Evolutionary conservation across 306 rosid genomes (phyloP).

Genomic region (Prosopis cineraria): DNA sequence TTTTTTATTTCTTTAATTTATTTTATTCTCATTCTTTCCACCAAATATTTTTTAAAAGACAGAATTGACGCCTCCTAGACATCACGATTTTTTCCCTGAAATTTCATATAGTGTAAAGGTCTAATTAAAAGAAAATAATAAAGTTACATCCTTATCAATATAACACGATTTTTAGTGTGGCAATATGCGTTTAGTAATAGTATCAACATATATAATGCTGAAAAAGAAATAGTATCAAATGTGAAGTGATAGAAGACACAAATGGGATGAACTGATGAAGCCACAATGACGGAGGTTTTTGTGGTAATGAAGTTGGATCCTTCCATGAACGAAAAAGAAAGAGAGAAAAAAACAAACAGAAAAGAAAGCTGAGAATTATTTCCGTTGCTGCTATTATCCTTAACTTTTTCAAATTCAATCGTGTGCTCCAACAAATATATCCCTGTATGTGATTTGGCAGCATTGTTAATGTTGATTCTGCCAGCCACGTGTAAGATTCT

Average conservation of each 20-base stretch:
- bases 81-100: no score
- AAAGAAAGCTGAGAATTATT: not conserved
- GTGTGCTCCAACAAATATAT: not conserved
- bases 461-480: slow-evolving; percentile 35
- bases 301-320: not conserved
- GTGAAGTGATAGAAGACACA: not conserved
- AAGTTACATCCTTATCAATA: not conserved
- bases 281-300: not conserved
- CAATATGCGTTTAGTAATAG: not conserved
- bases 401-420: slow-evolving; percentile 19
- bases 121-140: no score
- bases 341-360: not conserved
- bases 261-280: not conserved
- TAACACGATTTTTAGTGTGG: not conserved
- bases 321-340: not conserved
- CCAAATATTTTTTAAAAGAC: no score
- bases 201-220: not conserved
- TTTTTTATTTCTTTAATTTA: no score
- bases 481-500: slow-evolving; percentile 36
- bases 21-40: no score
- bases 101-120: no score
- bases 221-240: not conserved
- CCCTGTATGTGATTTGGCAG: slow-evolving; percentile 13
- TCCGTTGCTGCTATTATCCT: slow-evolving; percentile 23
- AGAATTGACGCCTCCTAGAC: no score